Base-by-base conservation (phyloP, 108 stramenopile genomes). In the Conticribra weissflogii region DNA sequence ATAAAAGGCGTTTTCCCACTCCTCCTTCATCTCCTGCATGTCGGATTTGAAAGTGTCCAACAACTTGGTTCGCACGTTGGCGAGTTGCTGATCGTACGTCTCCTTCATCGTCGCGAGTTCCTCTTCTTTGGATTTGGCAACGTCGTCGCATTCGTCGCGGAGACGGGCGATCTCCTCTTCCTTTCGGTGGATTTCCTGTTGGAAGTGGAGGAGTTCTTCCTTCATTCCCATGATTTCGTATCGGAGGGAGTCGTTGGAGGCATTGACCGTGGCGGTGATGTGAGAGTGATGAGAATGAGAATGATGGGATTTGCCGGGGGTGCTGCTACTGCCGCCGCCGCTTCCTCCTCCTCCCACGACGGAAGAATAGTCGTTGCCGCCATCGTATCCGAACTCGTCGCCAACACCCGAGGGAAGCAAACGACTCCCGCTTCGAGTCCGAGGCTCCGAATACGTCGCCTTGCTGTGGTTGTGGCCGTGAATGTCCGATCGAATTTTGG, bases 21-120 rank as follows among this genome's bases (percentile, higher is more conserved):
- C 68, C 3, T 34, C 3, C 63, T 78, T 78, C 68, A 78, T 78
- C 36, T 70, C 76, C 21, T 64, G 44, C 76, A 78, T 70, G 31
- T 78, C 68, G 24, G 57, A 67, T 48, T 78, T 78, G 54, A 78
- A 70, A 2, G 68, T 65, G 5, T 69, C 56, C 5, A 78, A 63
- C 19, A 78, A 41, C 22, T 65, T 78, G 34, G 47, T 14, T 17
- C 76, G 46, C 17, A 55, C 52, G 22, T 56, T 12, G 12, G 49
- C 27, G 33, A 72, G 36, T n/a, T 63, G 27, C 2, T 72, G 54
- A n/a, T 63, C 62, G 50, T 72, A 53, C 45, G 27, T 59, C 3
- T 19, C 27, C 18, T 55, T 28, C 46, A 72, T 23, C 29, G 52
- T 23, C n/a, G 22, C 54, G 22, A 62, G 34, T 24, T 78, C 68